phyloP scores from a whole-genome alignment of 2,329 filamentous ascomycete species.

The Cercospora sesami region DNA sequence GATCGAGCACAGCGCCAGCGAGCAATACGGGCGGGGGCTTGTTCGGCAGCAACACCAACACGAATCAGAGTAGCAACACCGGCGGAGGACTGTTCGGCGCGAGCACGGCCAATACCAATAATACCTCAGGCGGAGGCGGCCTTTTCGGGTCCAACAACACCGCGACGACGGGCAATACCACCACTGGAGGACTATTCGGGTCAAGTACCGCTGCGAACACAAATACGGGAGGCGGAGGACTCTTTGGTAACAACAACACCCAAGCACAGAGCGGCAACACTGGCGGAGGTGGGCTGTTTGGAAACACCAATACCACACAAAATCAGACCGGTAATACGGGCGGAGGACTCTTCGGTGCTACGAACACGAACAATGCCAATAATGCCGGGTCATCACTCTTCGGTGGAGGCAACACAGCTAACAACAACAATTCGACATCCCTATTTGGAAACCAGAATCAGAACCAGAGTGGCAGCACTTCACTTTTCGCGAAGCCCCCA shows the following conservation, averaged over 20 bases:
- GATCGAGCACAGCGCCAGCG: conserved; percentile 1
- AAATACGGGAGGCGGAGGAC: conserved; percentile 7
- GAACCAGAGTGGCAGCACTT: conserved; percentile 11
- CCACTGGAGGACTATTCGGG: conserved; percentile 12
- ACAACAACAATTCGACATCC: conserved; percentile 33
- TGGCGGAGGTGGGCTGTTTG: conserved; percentile 8
- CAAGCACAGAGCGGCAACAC: conserved; percentile 2
- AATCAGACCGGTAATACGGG: conserved; percentile 19
- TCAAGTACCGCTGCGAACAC: conserved; percentile 13
- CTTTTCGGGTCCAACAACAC: conserved; percentile 14
- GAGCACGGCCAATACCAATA: conserved; percentile 14
- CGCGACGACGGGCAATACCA: conserved; percentile 3
- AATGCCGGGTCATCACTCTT: conserved; percentile 19
- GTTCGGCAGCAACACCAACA: conserved; percentile 18
- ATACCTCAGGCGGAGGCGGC: conserved; percentile 5
- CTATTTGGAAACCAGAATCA: conserved; percentile 38
- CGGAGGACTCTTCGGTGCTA: conserved; percentile 21
- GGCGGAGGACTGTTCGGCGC: conserved; percentile 40
- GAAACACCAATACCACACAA: conserved; percentile 2
- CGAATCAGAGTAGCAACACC: conserved; percentile 12
- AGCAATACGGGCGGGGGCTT: conserved; percentile 21
- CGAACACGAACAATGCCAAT: conserved; percentile 10
- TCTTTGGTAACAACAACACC: conserved; percentile 20
- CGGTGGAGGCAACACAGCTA: conserved; percentile 21
- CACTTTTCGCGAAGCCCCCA: conserved; percentile 27